A percentile compares a stretch with the other conserved stretches of the same genome.
Conservation (phyloP, 495 filamentous ascomycete species). For the Aspergillus leporis region DNA sequence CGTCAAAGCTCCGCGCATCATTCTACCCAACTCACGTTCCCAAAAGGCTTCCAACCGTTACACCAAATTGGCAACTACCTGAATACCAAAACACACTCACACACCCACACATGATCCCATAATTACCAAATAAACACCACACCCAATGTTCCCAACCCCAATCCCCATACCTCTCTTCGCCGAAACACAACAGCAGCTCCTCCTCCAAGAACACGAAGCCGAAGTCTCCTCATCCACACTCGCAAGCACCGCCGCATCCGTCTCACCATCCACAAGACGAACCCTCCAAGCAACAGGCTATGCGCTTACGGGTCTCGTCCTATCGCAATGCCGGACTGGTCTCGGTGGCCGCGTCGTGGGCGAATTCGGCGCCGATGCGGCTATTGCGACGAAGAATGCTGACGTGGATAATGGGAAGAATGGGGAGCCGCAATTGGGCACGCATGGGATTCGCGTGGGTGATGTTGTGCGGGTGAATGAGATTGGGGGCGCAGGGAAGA, state of each 20-base stretch:
- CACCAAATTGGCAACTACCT: too few relatives aligned
- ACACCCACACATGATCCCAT: neutral
- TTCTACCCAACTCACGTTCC: too few relatives aligned
- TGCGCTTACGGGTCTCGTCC: constrained; percentile 76
- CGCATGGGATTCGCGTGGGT: constrained; percentile 83
- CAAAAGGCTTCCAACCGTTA: too few relatives aligned
- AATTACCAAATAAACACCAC: neutral
- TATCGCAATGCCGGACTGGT: constrained; percentile 84
- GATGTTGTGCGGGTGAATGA: constrained; percentile 85
- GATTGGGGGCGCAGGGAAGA: constrained; percentile 68
- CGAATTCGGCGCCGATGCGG: constrained; percentile 74
- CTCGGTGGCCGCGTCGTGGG: constrained; percentile 84
- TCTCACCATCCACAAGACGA: constrained; percentile 67
- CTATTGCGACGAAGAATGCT: constrained; percentile 45
- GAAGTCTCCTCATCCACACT: constrained; percentile 55
- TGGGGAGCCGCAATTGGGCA: constrained; percentile 51
- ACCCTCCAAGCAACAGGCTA: constrained; percentile 82
- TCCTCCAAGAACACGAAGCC: constrained; percentile 73
- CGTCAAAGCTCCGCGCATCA: neutral
- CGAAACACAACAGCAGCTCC: constrained; percentile 71
- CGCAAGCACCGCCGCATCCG: constrained; percentile 67
- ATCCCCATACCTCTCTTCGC: constrained; percentile 78
- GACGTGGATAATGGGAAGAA: constrained; percentile 38
- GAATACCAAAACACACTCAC: too few relatives aligned
- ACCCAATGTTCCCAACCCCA: constrained; percentile 20